phyloP scores from a whole-genome alignment of 805 yeast species.

The Monosporozyma siamensis region DNA sequence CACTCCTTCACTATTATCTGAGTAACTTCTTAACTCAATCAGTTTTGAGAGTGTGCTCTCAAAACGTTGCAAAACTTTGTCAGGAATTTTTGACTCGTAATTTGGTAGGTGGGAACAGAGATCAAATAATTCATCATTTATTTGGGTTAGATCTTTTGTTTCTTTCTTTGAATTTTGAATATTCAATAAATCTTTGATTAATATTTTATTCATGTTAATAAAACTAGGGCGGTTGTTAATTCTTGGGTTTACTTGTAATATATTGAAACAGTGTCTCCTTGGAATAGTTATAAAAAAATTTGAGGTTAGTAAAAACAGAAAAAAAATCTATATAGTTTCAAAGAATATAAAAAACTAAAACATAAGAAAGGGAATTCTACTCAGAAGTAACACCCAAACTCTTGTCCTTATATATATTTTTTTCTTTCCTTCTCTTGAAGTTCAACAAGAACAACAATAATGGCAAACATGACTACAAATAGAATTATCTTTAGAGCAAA shows the following conservation, averaged over 20 bases:
- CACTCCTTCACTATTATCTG: too few species aligned
- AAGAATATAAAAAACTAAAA: too few species aligned
- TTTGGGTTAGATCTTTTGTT: conserved; percentile 3
- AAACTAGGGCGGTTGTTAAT: not conserved
- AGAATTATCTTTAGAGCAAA: too few species aligned
- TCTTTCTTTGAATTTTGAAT: conserved; percentile 10
- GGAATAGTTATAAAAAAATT: not conserved
- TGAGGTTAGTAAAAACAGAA: not conserved
- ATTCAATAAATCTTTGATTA: conserved; percentile 15
- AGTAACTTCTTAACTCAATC: not conserved
- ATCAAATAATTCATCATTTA: conserved; percentile 7
- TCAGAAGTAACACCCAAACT: too few species aligned
- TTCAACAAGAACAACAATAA: too few species aligned
- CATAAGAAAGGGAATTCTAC: too few species aligned
- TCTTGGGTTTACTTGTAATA: not conserved
- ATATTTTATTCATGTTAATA: conserved; percentile 13
- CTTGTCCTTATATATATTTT: too few species aligned
- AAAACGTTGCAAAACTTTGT: conserved; percentile 3
- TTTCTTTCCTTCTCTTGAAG: too few species aligned
- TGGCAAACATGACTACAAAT: too few species aligned
- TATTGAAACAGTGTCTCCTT: too few species aligned
- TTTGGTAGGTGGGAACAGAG: conserved; percentile 10
- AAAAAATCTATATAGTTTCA: not conserved
- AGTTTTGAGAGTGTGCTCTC: not conserved
- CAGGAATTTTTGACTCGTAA: conserved; percentile 5